Evolutionary conservation across 306 rosid species (phyloP).

Genomic region (Potentilla sterilis): DNA sequence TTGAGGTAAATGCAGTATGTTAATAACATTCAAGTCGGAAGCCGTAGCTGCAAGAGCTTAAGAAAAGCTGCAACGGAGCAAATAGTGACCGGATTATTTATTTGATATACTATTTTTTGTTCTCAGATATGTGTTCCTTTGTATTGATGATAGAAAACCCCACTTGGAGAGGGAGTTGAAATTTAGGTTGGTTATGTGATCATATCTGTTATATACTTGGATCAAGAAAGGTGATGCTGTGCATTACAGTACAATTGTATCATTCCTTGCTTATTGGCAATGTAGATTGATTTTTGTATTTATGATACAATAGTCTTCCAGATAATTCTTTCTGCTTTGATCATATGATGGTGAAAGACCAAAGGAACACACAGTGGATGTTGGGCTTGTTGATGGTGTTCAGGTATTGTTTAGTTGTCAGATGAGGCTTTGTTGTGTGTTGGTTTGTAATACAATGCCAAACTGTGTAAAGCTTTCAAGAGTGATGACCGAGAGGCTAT

Average conservation of each 20-base stretch:
- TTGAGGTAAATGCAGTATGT: neutral
- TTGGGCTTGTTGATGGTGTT: neutral
- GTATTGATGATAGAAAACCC: neutral
- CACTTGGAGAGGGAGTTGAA: neutral
- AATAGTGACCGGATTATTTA: conserved; percentile 5
- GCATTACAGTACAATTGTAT: conserved; percentile 18
- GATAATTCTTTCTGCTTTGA: neutral
- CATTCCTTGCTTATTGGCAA: conserved; percentile 18
- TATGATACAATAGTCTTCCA: neutral
- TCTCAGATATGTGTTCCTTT: conserved; percentile 1
- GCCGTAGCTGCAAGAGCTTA: conserved; percentile 2
- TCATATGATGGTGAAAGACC: neutral
- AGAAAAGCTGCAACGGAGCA: conserved; percentile 8
- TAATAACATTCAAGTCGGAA: conserved; percentile 10
- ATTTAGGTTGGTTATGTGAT: neutral
- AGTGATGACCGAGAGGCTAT: neutral
- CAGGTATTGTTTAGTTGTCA: neutral
- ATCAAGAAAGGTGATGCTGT: conserved; percentile 1
- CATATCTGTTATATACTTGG: neutral
- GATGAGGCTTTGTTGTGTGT: neutral
- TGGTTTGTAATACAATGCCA: neutral
- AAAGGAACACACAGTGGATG: neutral
- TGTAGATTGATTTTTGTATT: conserved; percentile 10
- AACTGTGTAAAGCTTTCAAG: neutral
- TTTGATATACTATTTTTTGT: neutral